phyloP scores from a whole-genome alignment of 805 yeast species.

The Ogataea degrootiae region DNA sequence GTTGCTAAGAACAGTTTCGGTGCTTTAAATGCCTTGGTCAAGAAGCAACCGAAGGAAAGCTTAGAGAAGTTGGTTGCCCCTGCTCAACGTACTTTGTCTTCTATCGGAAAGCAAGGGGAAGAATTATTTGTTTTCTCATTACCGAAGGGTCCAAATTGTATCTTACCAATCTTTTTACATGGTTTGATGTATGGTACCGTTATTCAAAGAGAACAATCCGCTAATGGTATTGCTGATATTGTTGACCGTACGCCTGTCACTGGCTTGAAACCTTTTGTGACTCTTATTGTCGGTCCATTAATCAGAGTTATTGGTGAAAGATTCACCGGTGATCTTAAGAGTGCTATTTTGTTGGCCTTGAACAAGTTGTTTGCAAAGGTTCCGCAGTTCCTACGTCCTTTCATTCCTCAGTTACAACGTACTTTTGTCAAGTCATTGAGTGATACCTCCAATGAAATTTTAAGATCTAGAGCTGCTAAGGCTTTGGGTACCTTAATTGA shows the following conservation, averaged over 20 bases:
- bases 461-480: conserved; percentile 80
- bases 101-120: conserved; percentile 57
- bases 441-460: conserved; percentile 66
- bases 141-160: conserved; percentile 82
- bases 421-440: conserved; percentile 90
- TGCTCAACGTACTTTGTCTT: conserved; percentile 65
- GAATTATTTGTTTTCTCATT: conserved; percentile 70
- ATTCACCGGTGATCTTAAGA: conserved; percentile 83
- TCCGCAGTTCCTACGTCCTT: conserved; percentile 89
- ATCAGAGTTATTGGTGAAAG: conserved; percentile 98
- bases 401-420: conserved; percentile 95
- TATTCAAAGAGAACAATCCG: conserved; percentile 80
- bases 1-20: conserved; percentile 64
- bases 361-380: conserved; percentile 73
- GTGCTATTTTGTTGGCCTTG: conserved; percentile 87
- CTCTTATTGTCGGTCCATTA: conserved; percentile 93
- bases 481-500: conserved; percentile 86
- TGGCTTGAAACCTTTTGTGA: conserved; percentile 80
- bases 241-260: conserved; percentile 83
- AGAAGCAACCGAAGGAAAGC: conserved; percentile 68
- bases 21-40: conserved; percentile 61
- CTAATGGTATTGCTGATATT: conserved; percentile 82
- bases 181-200: conserved; percentile 91
- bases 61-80: conserved; percentile 76
- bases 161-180: conserved; percentile 87